Evolutionary conservation across 768 basidiomycete species (phyloP).

Genomic region (Tubosaeta sp.): DNA sequence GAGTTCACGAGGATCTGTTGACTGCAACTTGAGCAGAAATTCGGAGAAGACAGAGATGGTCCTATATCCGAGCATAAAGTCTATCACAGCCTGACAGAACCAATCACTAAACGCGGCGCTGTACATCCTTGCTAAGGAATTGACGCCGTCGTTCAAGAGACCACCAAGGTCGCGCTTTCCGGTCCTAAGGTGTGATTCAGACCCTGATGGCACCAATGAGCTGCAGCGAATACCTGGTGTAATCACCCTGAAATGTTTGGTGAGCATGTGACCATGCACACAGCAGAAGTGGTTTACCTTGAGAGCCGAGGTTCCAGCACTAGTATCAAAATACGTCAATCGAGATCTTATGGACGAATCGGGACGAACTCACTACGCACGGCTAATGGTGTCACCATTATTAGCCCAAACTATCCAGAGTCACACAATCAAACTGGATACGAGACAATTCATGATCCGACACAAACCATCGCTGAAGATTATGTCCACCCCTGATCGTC

Average conservation of each 20-base stretch:
- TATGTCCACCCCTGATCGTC: slow-evolving; percentile 60
- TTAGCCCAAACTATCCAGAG: slow-evolving; percentile 83
- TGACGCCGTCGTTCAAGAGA: slow-evolving; percentile 92
- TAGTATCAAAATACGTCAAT: slow-evolving; percentile 31
- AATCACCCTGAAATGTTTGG: slow-evolving; percentile 59
- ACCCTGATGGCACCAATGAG: not conserved
- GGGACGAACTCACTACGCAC: slow-evolving; percentile 62
- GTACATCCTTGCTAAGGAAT: slow-evolving; percentile 88
- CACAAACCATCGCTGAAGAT: slow-evolving; percentile 73
- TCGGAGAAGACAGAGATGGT: slow-evolving; percentile 88
- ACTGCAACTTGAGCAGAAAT: slow-evolving; percentile 82
- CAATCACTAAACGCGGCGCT: slow-evolving; percentile 91
- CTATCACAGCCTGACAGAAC: slow-evolving; percentile 95
- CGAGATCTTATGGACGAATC: not conserved
- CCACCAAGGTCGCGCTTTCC: slow-evolving; percentile 94
- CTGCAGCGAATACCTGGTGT: slow-evolving; percentile 57
- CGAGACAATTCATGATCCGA: not conserved
- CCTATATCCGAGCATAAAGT: slow-evolving; percentile 86
- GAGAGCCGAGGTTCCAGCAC: slow-evolving; percentile 92
- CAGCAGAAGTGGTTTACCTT: slow-evolving; percentile 53
- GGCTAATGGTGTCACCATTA: slow-evolving; percentile 93
- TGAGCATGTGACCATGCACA: slow-evolving; percentile 4
- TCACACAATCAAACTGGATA: not conserved
- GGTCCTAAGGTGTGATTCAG: slow-evolving; percentile 48
- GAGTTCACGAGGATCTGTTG: slow-evolving; percentile 88